Base-by-base conservation (phyloP, 2,329 filamentous ascomycete genomes). In the Emmonsiellopsis sp. region DNA sequence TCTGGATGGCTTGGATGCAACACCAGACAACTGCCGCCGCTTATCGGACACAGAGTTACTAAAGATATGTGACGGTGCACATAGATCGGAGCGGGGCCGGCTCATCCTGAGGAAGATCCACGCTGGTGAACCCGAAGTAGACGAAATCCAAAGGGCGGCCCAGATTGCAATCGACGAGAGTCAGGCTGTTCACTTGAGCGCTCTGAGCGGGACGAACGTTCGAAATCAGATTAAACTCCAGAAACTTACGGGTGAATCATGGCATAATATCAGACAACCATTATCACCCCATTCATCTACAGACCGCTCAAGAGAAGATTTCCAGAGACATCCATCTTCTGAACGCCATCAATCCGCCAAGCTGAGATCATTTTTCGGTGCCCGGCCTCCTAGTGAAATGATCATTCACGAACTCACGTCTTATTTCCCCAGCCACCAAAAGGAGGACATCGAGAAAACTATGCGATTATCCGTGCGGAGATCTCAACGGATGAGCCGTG, bases 391-490 rank as follows among this genome's bases (percentile, higher is more conserved):
- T 1, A 97, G 92, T 73, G 93, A 98, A 74, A 81, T 98, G 67
- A 98, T 98, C 65, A 92, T 92, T 31, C 95, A 93, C 21, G 93
- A 98, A 66, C 76, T 98, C 55, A 93, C 89, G 1, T 95, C 91
- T 0, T 98, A 97, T 75, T 98, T 98, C 77, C 93, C 93, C 0
- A 90, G 95, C 64, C 92, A 97, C 63, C 84, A 91, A 49, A 85
- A 88, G 53, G 91, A 95, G 66, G 89, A 95, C 62, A 96, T 98
- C 66, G 93, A 97, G 69, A 87, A 90, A 61, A 97, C 93, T 0
- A 91, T 95, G 57, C 87, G 93, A 48, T 82, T 96, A 71, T 96
- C 92, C 0, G 86, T 96, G 69, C 83, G 92, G 61, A 82, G 93
- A 61, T 97, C 92, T 42, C 88, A 88, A 51, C 86, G 93, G 51